Evolutionary conservation across 345 rosid genomes (phyloP).

Genomic region (Psidium friedrichsthalianum): DNA sequence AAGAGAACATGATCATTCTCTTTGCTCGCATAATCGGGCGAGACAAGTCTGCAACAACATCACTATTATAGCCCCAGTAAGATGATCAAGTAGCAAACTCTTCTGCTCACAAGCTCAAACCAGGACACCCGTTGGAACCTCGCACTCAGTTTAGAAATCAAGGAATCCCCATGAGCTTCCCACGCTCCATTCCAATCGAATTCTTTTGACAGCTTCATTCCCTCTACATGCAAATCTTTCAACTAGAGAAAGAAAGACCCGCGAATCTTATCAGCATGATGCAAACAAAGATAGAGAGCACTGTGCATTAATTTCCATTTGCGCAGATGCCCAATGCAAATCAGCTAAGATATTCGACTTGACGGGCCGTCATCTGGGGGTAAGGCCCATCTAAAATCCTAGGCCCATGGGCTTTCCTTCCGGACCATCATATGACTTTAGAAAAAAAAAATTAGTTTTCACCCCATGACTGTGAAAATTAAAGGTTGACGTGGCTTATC

Average conservation of each 20-base stretch:
- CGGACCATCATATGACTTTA: neutral
- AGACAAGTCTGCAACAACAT: neutral
- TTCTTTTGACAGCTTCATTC: neutral
- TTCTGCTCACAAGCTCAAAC: neutral
- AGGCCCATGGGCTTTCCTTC: neutral
- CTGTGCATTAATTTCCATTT: neutral
- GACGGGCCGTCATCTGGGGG: neutral
- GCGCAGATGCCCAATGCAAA: neutral
- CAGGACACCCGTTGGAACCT: neutral
- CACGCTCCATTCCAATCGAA: neutral
- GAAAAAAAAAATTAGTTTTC: neutral
- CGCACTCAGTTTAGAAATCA: neutral
- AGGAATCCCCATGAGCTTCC: neutral
- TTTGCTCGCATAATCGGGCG: neutral
- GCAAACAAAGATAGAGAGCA: neutral
- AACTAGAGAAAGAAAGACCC: neutral
- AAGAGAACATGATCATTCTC: neutral
- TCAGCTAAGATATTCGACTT: neutral
- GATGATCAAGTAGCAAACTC: neutral
- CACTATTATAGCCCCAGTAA: neutral
- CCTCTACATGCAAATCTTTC: neutral
- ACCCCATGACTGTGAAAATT: neutral
- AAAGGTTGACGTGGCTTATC: neutral
- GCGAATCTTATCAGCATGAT: neutral
- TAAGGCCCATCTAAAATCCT: neutral